Conservation (phyloP, 345 rosid species). For the Kernera saxatilis region DNA sequence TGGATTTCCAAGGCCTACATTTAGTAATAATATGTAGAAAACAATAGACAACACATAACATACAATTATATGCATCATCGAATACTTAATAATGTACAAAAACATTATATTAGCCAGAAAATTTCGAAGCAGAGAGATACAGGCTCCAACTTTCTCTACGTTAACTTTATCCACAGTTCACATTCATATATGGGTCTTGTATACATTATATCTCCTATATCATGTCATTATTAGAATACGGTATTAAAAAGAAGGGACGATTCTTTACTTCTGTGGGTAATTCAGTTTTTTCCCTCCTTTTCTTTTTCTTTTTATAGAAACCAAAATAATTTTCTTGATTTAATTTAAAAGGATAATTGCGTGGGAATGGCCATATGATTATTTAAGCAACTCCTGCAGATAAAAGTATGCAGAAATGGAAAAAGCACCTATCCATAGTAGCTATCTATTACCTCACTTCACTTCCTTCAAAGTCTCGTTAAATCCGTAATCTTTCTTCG, state of each 20-base stretch:
- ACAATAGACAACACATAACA: constrained; percentile 13
- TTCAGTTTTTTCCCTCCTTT: background rate
- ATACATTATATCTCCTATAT: too few relatives aligned
- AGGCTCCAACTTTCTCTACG: background rate
- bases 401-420: background rate
- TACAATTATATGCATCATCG: background rate
- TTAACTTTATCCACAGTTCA: background rate
- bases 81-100: background rate
- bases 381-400: background rate
- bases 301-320: background rate
- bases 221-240: background rate
- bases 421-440: background rate
- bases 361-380: background rate
- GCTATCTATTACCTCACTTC: background rate
- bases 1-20: constrained; percentile 17
- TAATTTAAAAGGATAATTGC: background rate
- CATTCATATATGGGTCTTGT: background rate
- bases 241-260: too few relatives aligned
- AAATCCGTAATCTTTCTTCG: background rate
- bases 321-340: background rate
- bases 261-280: background rate
- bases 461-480: background rate
- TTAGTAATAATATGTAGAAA: background rate
- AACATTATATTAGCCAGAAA: background rate
- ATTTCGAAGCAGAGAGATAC: background rate